Evolutionary conservation across 176 grass and related monocot species (phyloP).

Genomic region (Carex littledalei): DNA sequence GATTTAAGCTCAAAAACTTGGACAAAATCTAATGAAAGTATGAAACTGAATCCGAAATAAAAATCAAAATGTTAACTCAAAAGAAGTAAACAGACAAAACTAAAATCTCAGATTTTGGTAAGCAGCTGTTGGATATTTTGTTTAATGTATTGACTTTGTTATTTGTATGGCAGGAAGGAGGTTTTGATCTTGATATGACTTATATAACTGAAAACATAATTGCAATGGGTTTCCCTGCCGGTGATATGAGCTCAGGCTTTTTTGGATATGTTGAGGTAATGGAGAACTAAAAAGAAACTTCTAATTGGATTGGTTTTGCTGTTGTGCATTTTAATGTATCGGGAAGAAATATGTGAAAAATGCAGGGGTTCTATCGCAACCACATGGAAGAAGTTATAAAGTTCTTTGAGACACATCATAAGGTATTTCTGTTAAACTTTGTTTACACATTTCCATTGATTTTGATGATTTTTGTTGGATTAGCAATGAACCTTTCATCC

Average conservation of each 20-base stretch:
- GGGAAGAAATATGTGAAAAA: conserved; percentile 14
- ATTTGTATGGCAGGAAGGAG: conserved; percentile 73
- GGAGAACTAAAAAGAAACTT: conserved; percentile 5
- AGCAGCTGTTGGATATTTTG: background rate
- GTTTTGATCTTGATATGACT: conserved; percentile 99
- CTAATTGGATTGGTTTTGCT: conserved; percentile 12
- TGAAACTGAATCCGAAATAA: background rate
- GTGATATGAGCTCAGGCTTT: conserved; percentile 97
- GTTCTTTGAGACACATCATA: conserved; percentile 98
- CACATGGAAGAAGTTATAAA: conserved; percentile 99
- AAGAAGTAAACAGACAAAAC: background rate
- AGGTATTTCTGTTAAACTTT: conserved; percentile 44
- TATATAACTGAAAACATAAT: conserved; percentile 99
- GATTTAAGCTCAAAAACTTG: background rate
- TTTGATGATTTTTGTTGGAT: background rate
- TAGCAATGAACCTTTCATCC: background rate
- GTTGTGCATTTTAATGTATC: background rate
- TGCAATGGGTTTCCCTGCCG: conserved; percentile 98
- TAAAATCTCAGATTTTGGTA: background rate
- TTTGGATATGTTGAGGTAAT: conserved; percentile 99
- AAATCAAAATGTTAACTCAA: background rate
- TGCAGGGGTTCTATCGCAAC: conserved; percentile 94
- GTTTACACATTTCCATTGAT: background rate
- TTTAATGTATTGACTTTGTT: background rate
- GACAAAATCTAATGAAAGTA: background rate